Evolutionary conservation across 2,329 filamentous ascomycete genomes (phyloP).

Genomic region (Fusarium graminum): DNA sequence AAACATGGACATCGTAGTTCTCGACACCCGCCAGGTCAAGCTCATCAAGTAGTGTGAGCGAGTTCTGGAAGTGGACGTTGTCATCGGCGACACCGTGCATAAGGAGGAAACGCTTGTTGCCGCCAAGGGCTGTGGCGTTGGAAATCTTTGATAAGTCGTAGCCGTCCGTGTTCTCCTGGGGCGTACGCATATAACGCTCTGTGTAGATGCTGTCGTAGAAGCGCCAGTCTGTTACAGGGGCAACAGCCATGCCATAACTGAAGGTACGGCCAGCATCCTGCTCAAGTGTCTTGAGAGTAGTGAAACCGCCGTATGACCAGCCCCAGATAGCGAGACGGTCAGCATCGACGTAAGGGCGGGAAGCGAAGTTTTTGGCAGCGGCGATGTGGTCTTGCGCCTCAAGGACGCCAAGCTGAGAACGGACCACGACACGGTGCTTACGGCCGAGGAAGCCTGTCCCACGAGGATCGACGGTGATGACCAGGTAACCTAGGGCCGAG

Average conservation of each 20-base stretch:
- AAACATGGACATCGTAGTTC: slow-evolving; percentile 97
- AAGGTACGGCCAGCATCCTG: slow-evolving; percentile 90
- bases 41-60: slow-evolving; percentile 86
- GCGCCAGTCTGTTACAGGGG: slow-evolving; percentile 97
- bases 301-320: slow-evolving; percentile 97
- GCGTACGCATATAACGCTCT: slow-evolving; percentile 97
- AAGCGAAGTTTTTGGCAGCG: slow-evolving; percentile 85
- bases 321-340: slow-evolving; percentile 94
- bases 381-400: slow-evolving; percentile 94
- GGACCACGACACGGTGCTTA: slow-evolving; percentile 82
- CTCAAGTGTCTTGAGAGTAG: slow-evolving; percentile 94
- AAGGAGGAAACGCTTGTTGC: slow-evolving; percentile 88
- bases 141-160: slow-evolving; percentile 81
- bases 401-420: slow-evolving; percentile 85
- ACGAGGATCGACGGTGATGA: slow-evolving; percentile 93
- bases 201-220: slow-evolving; percentile 97
- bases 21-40: slow-evolving; percentile 84
- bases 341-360: slow-evolving; percentile 84
- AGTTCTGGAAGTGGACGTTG: slow-evolving; percentile 98
- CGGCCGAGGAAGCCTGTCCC: slow-evolving; percentile 94
- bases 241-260: slow-evolving; percentile 97
- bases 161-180: slow-evolving; percentile 81
- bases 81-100: slow-evolving; percentile 98
- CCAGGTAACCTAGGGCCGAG: slow-evolving; percentile 87
- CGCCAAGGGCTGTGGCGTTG: slow-evolving; percentile 78